Base-by-base conservation (phyloP, 2,329 filamentous ascomycete species). In the Fusarium pseudocircinatum region DNA sequence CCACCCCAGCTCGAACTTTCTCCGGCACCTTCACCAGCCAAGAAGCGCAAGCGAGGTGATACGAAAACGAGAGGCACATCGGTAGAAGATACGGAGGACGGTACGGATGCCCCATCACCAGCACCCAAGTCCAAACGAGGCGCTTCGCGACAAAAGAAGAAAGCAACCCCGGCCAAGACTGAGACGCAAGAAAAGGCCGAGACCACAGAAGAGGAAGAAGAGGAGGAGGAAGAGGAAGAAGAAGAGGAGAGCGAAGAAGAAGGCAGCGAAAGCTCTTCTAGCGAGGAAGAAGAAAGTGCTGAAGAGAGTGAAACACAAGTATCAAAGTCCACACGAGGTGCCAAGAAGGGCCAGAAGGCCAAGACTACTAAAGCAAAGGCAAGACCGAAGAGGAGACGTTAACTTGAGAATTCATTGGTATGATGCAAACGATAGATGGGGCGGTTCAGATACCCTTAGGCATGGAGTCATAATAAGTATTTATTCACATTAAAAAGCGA, bases 1-100 rank as follows among this genome's bases (percentile, higher is more conserved):
- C 86, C 86, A 2, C 77, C 84, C 1, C 80, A 85, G 53, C 82
- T 84, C 53, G 84, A 86, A n/a, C 76, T 84, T 57, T 81, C 80
- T 15, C 79, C 79, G 13, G 74, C 76, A 36, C 78, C 79, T 20
- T 77, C 80, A 15, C 73, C 79, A 30, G 64, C 71, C n/a, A 83
- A 82, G 75, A 87, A 87, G 79, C 84, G 85, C 60, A 87, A 86
- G 79, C 82, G 85, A 40, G 81, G 81, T 26, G 81, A 81, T 26
- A 81, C 82, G 16, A 83, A 82, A 63, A 79, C 82, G 4, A 83
- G 83, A 54, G 82, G 81, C 14, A 79, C 82, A n/a, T 85, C 86
- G 18, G 83, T 85, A 10, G 86, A 87, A 16, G 87, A 86, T 61
- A 87, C 84, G 18, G 81, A 86, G 75, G 83, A 87, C 58, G 79